Percentiles rank a stretch among this genome's conserved stretches.
Evolutionary conservation across 2,329 filamentous ascomycete species (phyloP).

Genomic region (Neoscytalidium dimidiatum): DNA sequence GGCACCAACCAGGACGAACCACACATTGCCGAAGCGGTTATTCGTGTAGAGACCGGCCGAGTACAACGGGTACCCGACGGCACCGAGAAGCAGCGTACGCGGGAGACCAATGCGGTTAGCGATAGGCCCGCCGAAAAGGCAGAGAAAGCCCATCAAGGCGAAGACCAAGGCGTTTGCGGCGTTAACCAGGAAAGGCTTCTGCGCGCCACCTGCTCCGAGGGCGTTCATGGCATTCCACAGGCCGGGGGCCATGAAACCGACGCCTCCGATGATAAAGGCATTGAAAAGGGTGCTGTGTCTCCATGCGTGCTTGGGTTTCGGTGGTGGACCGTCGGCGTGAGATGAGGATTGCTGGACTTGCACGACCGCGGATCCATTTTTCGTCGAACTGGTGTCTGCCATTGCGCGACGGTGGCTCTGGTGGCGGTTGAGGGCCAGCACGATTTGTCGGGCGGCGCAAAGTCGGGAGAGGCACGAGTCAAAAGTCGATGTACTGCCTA

Average conservation of each 20-base stretch:
- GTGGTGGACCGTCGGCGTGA: neutral
- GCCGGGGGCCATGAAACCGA: slow-evolving; percentile 54
- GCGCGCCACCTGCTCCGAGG: slow-evolving; percentile 55
- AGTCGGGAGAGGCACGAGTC: no score
- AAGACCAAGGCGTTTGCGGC: slow-evolving; percentile 56
- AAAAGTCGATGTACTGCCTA: no score
- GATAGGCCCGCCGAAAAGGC: slow-evolving; percentile 51
- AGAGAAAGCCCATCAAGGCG: slow-evolving; percentile 49
- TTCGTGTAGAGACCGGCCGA: slow-evolving; percentile 52
- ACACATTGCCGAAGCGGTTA: slow-evolving; percentile 54
- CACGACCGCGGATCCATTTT: neutral
- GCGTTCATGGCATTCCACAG: slow-evolving; percentile 60
- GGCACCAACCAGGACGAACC: slow-evolving; percentile 54
- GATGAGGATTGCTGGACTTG: neutral
- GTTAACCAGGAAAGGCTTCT: slow-evolving; percentile 55
- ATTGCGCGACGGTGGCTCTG: no score
- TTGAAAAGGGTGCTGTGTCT: slow-evolving; percentile 57
- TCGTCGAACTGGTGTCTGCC: neutral
- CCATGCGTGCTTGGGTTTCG: slow-evolving; percentile 37
- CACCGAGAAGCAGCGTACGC: slow-evolving; percentile 48
- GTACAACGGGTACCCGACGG: slow-evolving; percentile 53
- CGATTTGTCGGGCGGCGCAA: no score
- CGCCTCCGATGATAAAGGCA: slow-evolving; percentile 54
- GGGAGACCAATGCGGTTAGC: slow-evolving; percentile 52
- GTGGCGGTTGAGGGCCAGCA: no score